Conservation (phyloP, 2,329 filamentous ascomycete genomes). For the Diaporthe ampelina region DNA sequence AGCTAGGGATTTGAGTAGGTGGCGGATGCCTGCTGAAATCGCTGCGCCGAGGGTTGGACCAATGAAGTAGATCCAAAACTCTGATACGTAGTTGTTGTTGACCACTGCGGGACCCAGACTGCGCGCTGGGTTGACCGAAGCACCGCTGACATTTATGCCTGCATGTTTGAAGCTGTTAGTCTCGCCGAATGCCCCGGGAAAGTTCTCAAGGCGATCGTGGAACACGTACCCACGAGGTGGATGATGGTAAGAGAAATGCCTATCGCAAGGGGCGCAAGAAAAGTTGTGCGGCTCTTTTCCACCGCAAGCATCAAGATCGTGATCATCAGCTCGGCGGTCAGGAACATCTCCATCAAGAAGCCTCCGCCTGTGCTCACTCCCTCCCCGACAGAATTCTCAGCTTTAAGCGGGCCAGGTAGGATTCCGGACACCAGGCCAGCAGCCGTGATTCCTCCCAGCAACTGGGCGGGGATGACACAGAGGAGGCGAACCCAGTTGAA, state of each 20-base stretch:
- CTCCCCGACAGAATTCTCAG: constrained; percentile 59
- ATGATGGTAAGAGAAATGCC: constrained; percentile 11
- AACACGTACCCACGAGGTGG: constrained; percentile 28
- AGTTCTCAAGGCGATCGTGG: fast-evolving
- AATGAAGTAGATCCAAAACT: constrained; percentile 66
- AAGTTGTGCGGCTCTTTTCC: constrained; percentile 73
- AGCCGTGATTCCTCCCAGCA: constrained; percentile 54
- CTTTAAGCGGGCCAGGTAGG: constrained; percentile 53
- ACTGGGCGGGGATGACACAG: constrained; percentile 45
- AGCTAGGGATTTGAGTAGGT: constrained; percentile 53
- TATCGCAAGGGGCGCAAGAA: constrained; percentile 43
- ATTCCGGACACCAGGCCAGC: constrained; percentile 58
- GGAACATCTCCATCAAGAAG: constrained; percentile 66
- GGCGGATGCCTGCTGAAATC: constrained; percentile 56
- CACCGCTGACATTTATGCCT: constrained; percentile 52
- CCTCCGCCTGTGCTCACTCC: constrained; percentile 60
- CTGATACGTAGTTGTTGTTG: constrained; percentile 53
- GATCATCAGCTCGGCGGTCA: constrained; percentile 64
- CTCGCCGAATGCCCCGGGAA: not conserved
- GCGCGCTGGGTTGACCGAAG: constrained; percentile 60
- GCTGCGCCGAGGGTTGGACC: constrained; percentile 63
- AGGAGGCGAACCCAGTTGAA: constrained; percentile 57
- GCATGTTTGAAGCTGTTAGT: not conserved
- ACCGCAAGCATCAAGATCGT: constrained; percentile 70
- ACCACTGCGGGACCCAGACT: constrained; percentile 62